phyloP scores from a whole-genome alignment of 371 early-diverging fungal species.

The Saksenaea oblongispora region DNA sequence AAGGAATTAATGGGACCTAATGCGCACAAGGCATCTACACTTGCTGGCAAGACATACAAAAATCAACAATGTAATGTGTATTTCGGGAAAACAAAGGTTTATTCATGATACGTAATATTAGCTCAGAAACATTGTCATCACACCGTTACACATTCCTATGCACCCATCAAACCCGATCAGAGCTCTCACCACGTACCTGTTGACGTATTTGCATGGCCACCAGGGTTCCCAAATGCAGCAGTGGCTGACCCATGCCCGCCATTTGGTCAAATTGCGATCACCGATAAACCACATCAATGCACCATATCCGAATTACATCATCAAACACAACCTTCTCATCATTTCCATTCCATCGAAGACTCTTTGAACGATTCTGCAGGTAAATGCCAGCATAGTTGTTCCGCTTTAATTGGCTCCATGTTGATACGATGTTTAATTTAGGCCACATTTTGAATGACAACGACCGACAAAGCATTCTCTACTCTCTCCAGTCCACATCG shows the following conservation, averaged over 20 bases:
- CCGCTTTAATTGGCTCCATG: background rate
- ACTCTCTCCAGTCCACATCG: conserved; percentile 72
- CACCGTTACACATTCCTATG: conserved; percentile 8
- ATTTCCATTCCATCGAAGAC: conserved; percentile 33
- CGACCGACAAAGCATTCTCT: conserved; percentile 65
- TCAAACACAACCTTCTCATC: conserved; percentile 33
- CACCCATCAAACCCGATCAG: conserved; percentile 20
- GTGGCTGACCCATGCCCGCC: conserved; percentile 5
- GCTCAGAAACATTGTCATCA: conserved; percentile 2
- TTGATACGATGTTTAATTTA: background rate
- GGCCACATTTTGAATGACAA: conserved; percentile 42
- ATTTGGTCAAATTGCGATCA: conserved; percentile 21
- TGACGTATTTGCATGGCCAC: conserved; percentile 8
- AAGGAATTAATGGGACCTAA: conserved; percentile 42
- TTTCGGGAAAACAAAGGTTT: background rate
- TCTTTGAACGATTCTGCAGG: conserved; percentile 7
- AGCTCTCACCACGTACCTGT: conserved; percentile 9
- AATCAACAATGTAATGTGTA: conserved; percentile 11
- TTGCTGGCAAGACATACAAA: conserved; percentile 44
- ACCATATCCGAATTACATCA: conserved; percentile 38
- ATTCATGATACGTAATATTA: background rate
- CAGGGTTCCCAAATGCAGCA: conserved; percentile 3
- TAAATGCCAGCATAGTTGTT: too few relatives aligned
- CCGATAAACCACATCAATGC: conserved; percentile 19
- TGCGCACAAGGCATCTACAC: conserved; percentile 43